Evolutionary conservation across 2,329 filamentous ascomycete species (phyloP).

Genomic region (Pestalotiopsis sp.): DNA sequence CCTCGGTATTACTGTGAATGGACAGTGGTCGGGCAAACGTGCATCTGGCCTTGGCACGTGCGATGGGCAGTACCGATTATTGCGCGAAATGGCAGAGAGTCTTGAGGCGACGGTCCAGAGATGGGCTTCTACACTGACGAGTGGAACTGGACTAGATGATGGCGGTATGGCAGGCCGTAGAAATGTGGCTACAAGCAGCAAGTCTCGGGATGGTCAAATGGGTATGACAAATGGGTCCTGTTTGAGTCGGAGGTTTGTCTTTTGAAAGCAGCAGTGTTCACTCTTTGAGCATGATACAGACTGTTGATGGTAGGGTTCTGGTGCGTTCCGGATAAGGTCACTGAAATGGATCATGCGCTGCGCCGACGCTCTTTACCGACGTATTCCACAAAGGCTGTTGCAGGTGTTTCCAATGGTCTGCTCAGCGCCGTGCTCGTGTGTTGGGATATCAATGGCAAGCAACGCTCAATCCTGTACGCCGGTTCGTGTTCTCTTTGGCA

Average conservation of each 20-base stretch:
- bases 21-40: background rate
- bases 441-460: background rate
- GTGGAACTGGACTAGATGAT: background rate
- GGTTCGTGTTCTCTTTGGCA: too few relatives aligned
- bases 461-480: too few relatives aligned
- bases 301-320: background rate
- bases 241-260: background rate
- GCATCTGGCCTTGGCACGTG: constrained; percentile 1
- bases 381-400: background rate
- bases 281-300: constrained; percentile 4
- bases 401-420: background rate
- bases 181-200: background rate
- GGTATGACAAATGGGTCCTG: background rate
- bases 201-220: constrained; percentile 4
- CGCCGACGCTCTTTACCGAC: background rate
- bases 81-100: background rate
- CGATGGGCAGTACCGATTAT: background rate
- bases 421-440: background rate
- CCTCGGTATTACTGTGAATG: background rate
- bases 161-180: background rate
- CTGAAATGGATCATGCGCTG: background rate
- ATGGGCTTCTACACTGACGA: background rate
- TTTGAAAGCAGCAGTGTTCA: constrained; percentile 5
- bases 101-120: background rate
- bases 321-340: background rate